A percentile compares a stretch with the other conserved stretches of the same genome.
phyloP scores from a whole-genome alignment of 345 rosid genomes.

The Salix koriyanagi region DNA sequence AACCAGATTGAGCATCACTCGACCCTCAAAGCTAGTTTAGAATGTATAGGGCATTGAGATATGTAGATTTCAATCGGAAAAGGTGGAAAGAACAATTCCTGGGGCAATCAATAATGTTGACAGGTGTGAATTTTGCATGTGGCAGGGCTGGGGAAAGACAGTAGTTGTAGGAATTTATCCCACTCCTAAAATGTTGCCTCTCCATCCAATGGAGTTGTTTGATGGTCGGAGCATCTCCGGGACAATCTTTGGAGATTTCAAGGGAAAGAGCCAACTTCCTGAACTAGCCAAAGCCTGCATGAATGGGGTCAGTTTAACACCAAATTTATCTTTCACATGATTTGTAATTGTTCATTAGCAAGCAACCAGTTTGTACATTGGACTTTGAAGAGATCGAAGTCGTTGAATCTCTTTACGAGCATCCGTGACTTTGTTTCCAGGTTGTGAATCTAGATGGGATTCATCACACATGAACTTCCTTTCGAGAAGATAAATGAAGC shows the following conservation, averaged over 20 bases:
- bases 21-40: not conserved
- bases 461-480: slow-evolving; percentile 36
- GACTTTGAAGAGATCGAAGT: not conserved
- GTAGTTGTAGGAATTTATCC: slow-evolving; percentile 22
- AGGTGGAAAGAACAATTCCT: too few relatives aligned
- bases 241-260: slow-evolving; percentile 27
- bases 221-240: slow-evolving; percentile 27
- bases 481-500: slow-evolving; percentile 38
- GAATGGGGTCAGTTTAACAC: slow-evolving; percentile 10
- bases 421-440: slow-evolving; percentile 8
- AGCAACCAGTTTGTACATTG: too few relatives aligned
- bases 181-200: slow-evolving; percentile 7
- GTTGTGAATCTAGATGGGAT: slow-evolving; percentile 27
- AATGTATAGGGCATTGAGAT: not conserved
- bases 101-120: too few relatives aligned
- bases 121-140: not conserved
- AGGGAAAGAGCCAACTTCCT: slow-evolving; percentile 34
- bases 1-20: not conserved
- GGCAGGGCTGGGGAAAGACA: slow-evolving; percentile 27
- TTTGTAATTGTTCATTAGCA: not conserved
- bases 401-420: not conserved
- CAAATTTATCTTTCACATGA: too few relatives aligned
- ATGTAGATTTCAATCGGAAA: not conserved
- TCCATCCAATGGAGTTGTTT: slow-evolving; percentile 50
- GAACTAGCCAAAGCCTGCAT: slow-evolving; percentile 30